Conservation (phyloP, 2,329 filamentous ascomycete species). For the Nemania sp. region DNA sequence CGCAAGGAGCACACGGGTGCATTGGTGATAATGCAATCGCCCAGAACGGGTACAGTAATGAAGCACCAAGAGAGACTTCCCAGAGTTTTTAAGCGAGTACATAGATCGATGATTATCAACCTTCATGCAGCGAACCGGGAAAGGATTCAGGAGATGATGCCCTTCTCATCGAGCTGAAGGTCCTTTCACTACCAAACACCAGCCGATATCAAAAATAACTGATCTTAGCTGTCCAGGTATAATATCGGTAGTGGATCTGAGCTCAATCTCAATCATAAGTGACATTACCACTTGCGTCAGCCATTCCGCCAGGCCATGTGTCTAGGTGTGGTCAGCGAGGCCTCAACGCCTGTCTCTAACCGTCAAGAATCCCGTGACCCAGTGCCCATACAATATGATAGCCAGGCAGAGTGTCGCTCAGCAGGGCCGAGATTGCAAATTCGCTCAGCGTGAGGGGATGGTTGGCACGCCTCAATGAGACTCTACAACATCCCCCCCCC, state of each 20-base stretch:
- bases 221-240: no score
- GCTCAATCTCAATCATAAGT: no score
- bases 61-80: neutral
- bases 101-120: slow-evolving; percentile 9
- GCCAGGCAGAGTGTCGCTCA: neutral
- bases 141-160: neutral
- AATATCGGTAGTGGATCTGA: no score
- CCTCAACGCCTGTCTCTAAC: slow-evolving; percentile 7
- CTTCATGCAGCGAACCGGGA: neutral
- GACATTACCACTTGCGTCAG: neutral
- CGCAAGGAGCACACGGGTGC: slow-evolving; percentile 10
- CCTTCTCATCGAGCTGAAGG: neutral
- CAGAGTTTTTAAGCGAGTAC: slow-evolving; percentile 6
- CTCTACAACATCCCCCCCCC: slow-evolving; percentile 18
- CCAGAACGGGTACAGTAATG: slow-evolving; percentile 12
- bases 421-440: slow-evolving; percentile 3
- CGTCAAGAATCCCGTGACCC: neutral
- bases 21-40: slow-evolving; percentile 15
- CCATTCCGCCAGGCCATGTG: neutral
- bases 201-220: neutral
- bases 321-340: neutral
- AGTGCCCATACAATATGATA: neutral
- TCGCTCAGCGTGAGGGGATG: slow-evolving; percentile 20
- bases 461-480: slow-evolving; percentile 10
- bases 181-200: neutral